Evolutionary conservation across 441 rosid species (phyloP).

Genomic region (Euphorbia corollata): DNA sequence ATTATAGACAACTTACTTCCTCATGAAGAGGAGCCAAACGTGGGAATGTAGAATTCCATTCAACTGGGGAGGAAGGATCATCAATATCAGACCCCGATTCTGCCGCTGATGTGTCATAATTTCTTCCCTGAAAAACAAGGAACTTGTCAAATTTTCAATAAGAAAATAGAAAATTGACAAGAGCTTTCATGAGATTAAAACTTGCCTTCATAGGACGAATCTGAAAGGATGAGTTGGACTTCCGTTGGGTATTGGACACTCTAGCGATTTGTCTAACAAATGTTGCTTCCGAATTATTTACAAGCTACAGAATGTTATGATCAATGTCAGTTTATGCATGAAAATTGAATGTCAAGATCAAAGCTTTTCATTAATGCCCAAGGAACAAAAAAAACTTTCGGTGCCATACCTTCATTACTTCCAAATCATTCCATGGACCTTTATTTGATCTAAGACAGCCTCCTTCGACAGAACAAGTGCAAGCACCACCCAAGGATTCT

Average conservation of each 20-base stretch:
- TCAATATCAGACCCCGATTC: conserved; percentile 63
- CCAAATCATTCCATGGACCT: conserved; percentile 97
- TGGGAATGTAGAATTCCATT: conserved; percentile 37
- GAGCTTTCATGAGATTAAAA: conserved; percentile 3
- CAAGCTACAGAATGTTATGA: conserved; percentile 43
- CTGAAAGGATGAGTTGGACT: conserved; percentile 40
- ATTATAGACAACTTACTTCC: conserved; percentile 48
- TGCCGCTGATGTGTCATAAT: conserved; percentile 41
- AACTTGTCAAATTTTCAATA: conserved; percentile 12
- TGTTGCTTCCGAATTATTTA: conserved; percentile 52
- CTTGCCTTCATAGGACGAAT: conserved; percentile 47
- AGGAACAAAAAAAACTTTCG: conserved; percentile 4
- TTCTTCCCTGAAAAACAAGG: conserved; percentile 39
- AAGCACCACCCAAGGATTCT: conserved; percentile 90
- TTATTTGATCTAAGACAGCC: conserved; percentile 89
- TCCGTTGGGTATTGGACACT: conserved; percentile 41
- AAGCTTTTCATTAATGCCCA: conserved; percentile 14
- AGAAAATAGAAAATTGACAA: conserved; percentile 9
- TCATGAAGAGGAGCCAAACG: conserved; percentile 45
- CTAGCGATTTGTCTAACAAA: conserved; percentile 56
- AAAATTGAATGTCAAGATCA: conserved; percentile 17
- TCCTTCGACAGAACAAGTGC: conserved; percentile 74
- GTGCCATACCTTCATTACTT: conserved; percentile 68
- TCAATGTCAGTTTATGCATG: conserved; percentile 19
- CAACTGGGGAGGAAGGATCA: conserved; percentile 43